Evolutionary conservation across 2,329 filamentous ascomycete genomes (phyloP).

Genomic region (Trichoderma lentiforme): DNA sequence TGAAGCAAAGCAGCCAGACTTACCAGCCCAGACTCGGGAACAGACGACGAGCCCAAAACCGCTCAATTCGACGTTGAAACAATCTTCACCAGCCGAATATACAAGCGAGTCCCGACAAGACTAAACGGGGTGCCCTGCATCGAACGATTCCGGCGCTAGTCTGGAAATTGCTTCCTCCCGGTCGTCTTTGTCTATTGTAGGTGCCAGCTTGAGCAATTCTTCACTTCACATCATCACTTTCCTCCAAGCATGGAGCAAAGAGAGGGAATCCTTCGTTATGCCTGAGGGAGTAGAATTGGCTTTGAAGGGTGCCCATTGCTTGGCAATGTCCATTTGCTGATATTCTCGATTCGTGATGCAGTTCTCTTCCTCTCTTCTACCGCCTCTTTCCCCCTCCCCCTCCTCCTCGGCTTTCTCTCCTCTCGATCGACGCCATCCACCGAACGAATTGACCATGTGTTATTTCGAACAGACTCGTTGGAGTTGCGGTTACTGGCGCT

Average conservation of each 20-base stretch:
- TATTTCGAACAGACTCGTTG: constrained; percentile 91
- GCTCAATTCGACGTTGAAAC: neutral
- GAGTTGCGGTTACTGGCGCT: constrained; percentile 87
- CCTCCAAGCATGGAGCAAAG: neutral
- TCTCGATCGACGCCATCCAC: constrained; percentile 19
- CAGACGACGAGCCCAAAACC: neutral
- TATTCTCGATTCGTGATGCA: constrained; percentile 19
- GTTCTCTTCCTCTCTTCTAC: constrained; percentile 2
- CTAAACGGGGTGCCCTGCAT: constrained; percentile 19
- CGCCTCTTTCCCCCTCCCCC: neutral
- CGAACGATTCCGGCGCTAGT: constrained; percentile 19
- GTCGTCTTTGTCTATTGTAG: constrained; percentile 11
- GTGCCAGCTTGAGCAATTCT: neutral
- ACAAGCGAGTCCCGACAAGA: constrained; percentile 14
- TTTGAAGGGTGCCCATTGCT: constrained; percentile 9
- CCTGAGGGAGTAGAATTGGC: neutral
- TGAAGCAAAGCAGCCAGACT: constrained; percentile 19
- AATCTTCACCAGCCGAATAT: constrained; percentile 1
- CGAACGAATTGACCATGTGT: constrained; percentile 63
- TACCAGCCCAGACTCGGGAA: constrained; percentile 12
- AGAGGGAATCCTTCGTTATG: neutral
- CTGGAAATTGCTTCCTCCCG: constrained; percentile 11
- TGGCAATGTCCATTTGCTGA: constrained; percentile 22
- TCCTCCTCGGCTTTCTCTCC: neutral
- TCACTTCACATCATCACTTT: neutral